These are phyloP conservation scores for Epichloe glyceriae DNA, from an alignment of 2,329 filamentous ascomycete genomes.

Conservation along the genomic window DNA sequence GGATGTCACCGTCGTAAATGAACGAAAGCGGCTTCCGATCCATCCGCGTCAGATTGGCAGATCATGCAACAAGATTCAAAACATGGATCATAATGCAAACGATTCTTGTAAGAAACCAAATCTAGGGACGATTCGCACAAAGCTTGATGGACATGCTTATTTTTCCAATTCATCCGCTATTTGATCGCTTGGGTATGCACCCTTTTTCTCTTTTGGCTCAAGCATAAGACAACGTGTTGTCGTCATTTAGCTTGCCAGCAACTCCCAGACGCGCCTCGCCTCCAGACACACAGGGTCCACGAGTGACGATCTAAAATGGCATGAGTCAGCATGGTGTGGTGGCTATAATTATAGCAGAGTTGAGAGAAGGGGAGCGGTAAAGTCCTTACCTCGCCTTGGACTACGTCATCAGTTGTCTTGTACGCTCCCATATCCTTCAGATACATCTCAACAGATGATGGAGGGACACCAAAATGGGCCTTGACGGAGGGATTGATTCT, in stretches of 20 bases:
- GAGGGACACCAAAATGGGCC: slow-evolving; percentile 67
- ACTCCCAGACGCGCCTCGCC: slow-evolving; percentile 51
- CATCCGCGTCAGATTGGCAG: background rate
- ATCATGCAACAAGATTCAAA: background rate
- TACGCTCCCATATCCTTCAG: slow-evolving; percentile 48
- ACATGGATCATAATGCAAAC: background rate
- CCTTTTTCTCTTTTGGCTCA: slow-evolving; percentile 10
- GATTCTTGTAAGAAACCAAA: background rate
- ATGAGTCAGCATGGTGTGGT: background rate
- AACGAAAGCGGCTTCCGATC: background rate
- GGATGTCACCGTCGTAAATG: too few species aligned
- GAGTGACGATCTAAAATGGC: slow-evolving; percentile 48
- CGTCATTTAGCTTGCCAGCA: slow-evolving; percentile 51
- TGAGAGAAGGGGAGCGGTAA: background rate
- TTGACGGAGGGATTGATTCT: slow-evolving; percentile 34
- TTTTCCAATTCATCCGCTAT: background rate
- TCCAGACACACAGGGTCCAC: slow-evolving; percentile 61
- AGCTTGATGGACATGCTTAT: background rate
- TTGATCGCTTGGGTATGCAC: background rate
- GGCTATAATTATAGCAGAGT: too few species aligned
- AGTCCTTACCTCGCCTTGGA: slow-evolving; percentile 47
- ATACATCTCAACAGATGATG: slow-evolving; percentile 68
- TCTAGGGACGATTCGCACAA: background rate
- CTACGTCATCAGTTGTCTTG: slow-evolving; percentile 50
- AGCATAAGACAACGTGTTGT: slow-evolving; percentile 56